phyloP scores from a whole-genome alignment of 2,329 filamentous ascomycete genomes.

The Hypomyces rosellus region DNA sequence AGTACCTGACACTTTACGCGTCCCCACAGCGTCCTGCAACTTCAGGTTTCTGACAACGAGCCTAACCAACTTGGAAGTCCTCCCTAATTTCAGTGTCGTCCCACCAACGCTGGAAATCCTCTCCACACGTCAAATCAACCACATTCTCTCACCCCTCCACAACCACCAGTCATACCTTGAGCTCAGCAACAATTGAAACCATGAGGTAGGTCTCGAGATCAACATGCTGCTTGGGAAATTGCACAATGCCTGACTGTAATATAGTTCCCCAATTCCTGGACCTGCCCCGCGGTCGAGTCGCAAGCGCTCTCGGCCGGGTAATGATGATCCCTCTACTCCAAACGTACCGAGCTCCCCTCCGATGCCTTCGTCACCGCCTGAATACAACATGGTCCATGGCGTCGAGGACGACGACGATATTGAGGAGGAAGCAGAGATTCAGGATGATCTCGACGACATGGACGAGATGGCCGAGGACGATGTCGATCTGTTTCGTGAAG shows the following conservation, averaged over 20 bases:
- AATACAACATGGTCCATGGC: constrained; percentile 58
- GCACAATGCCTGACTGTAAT: constrained; percentile 11
- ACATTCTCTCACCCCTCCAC: neutral
- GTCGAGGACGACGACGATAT: constrained; percentile 66
- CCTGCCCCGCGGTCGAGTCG: constrained; percentile 44
- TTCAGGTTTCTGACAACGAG: neutral
- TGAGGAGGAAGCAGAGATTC: constrained; percentile 63
- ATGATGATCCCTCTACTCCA: constrained; percentile 46
- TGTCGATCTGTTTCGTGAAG: constrained; percentile 69
- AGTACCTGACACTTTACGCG: constrained; percentile 40
- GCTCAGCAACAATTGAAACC: neutral
- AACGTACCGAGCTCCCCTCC: constrained; percentile 51
- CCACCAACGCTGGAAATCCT: constrained; percentile 13
- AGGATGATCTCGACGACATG: constrained; percentile 68
- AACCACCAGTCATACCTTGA: neutral
- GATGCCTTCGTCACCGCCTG: constrained; percentile 61
- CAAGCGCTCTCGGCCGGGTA: constrained; percentile 49
- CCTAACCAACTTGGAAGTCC: constrained; percentile 18
- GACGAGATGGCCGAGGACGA: constrained; percentile 79
- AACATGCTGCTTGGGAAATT: neutral
- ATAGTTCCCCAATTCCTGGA: constrained; percentile 76
- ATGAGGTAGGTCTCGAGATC: constrained; percentile 19
- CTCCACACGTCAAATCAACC: constrained; percentile 3
- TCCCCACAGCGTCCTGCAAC: constrained; percentile 20
- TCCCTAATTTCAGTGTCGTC: constrained; percentile 14